Percentiles rank a stretch among this genome's conserved stretches.
Evolutionary conservation across 1,139 yeast genomes (phyloP).

Genomic region (Eremothecium cymbalariae): DNA sequence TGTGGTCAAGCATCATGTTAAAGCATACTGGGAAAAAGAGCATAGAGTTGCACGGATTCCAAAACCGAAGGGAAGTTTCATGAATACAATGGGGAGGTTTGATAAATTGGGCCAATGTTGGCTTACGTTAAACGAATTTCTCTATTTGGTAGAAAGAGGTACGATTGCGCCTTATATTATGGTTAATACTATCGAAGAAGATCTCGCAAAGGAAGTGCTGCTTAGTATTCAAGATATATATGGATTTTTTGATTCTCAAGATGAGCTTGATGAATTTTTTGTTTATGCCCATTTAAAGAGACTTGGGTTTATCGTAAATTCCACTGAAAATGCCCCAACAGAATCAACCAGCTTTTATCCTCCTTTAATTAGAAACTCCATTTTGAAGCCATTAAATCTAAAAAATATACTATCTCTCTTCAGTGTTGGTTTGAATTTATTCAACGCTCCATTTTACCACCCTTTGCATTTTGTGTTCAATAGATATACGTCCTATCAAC

Average conservation of each 20-base stretch:
- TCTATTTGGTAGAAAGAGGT: conserved; percentile 80
- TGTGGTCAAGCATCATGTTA: conserved; percentile 41
- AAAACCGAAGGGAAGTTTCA: conserved; percentile 62
- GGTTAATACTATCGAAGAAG: conserved; percentile 13
- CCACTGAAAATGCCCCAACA: conserved; percentile 6
- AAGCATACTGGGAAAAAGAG: conserved; percentile 42
- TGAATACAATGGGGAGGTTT: conserved; percentile 64
- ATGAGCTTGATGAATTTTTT: conserved; percentile 50
- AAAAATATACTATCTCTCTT: conserved; percentile 13
- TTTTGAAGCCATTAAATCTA: too few species aligned
- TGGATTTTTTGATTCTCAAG: conserved; percentile 39
- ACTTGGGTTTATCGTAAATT: conserved; percentile 60
- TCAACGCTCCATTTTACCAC: conserved; percentile 27
- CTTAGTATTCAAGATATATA: conserved; percentile 63
- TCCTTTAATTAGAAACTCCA: background rate
- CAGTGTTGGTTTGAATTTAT: conserved; percentile 14
- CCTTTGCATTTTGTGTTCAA: conserved; percentile 19
- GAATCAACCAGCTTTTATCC: conserved; percentile 17
- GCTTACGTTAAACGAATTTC: conserved; percentile 58
- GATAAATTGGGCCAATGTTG: conserved; percentile 41
- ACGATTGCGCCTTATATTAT: conserved; percentile 49
- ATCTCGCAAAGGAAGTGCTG: conserved; percentile 32
- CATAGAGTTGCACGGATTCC: conserved; percentile 41
- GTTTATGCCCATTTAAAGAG: conserved; percentile 73
- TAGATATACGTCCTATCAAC: conserved; percentile 36